phyloP scores from a whole-genome alignment of 78 protist species.

The slime mould (Dictyostelium discoideum) region dicty_2.7 NC_007088.5:5937001-5937500 shows the following conservation, averaged over 20 bases:
- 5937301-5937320: constrained; percentile 99
- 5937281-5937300: constrained; percentile 99
- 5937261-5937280: constrained; percentile 96
- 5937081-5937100: constrained; percentile 96
- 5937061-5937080: constrained; percentile 99
- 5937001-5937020: constrained; percentile 98
- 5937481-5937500: constrained; percentile 42
- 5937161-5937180: constrained; percentile 97
- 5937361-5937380: constrained; percentile 94
- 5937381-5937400: constrained; percentile 98
- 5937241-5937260: constrained; percentile 99
- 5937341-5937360: constrained; percentile 12
- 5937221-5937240: constrained; percentile 99
- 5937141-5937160: constrained; percentile 95
- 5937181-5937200: constrained; percentile 96
- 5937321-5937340: constrained; percentile 96
- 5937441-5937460: constrained; percentile 87
- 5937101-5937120: constrained; percentile 99
- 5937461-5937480: constrained; percentile 85
- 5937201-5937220: constrained; percentile 99
- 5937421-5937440: constrained; percentile 98
- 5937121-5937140: constrained; percentile 99
- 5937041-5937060: constrained; percentile 99
- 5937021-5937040: constrained; percentile 99
- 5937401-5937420: constrained; percentile 97